Evolutionary conservation across 768 basidiomycete species (phyloP), one percentile per base, ranked within the genome.

Genomic region (Tricholomella constricta): DNA sequence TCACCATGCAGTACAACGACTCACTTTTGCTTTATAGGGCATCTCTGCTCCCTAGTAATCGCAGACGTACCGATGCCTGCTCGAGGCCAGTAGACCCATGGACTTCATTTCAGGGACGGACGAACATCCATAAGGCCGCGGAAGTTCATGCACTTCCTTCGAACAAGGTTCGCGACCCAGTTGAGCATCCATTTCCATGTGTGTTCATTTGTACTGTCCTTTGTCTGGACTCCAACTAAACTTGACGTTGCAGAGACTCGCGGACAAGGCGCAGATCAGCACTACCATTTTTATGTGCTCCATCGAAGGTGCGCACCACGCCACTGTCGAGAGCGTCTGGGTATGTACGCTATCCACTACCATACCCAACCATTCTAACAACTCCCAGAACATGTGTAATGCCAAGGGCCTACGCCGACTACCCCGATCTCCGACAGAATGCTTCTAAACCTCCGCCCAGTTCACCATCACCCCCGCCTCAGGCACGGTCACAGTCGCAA

Each of bases 101-200:
- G 68, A 78, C 8, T 87, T 92, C 59, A 75, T 87, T 14, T 85
- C 88, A 0, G 94, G 94, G 1, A 96, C 92, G 1, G 94, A 97
- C 65, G 94, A 95, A 61, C 93, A 95, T 97, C 36, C 92, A 95
- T 69, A 86, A 85, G 58, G 91, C 92, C 1, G 90, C 92, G 0
- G 71, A 81, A 48, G 76, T 72, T 4, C 69, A 73, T 42, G 83
- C 79, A 0, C 58, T 82, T 44, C 73, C 74, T 3, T 86, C 88
- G 1, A 65, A 75, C 17, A 75, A 72, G 41, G 87, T 94, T 59
- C 93, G 91, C 65, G 85, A 92, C 63, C n/a, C 60, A 70, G 14
- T 72, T 93, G 31, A 89, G 86, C 52, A 65, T 79, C 59, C 75
- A 83, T 44, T 96, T 96, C 72, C 78, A 81, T 70, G 93, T 94